Evolutionary conservation across 2,329 filamentous ascomycete genomes (phyloP).

Genomic region (Fusarium secorum): DNA sequence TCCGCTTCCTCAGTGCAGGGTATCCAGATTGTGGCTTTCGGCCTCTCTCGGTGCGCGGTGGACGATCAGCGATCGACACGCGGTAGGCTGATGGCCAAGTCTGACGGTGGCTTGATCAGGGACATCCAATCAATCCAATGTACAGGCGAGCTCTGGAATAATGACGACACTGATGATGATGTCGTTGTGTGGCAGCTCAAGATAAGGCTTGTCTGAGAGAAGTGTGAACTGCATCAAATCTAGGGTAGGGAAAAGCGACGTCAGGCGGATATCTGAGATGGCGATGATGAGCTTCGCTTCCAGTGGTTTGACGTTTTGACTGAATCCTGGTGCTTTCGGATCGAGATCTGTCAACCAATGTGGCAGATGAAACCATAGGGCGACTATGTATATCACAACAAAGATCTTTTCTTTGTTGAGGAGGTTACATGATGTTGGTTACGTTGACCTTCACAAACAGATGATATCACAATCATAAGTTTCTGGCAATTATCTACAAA

Average conservation of each 20-base stretch:
- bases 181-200: conserved; percentile 3
- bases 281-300: conserved; percentile 12
- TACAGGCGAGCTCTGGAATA: conserved; percentile 6
- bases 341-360: conserved; percentile 1
- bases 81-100: conserved; percentile 21
- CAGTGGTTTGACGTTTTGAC: neutral
- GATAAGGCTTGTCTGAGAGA: conserved; percentile 4
- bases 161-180: conserved; percentile 27
- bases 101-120: conserved; percentile 18
- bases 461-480: neutral
- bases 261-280: neutral
- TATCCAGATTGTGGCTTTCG: neutral
- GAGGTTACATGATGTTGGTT: neutral
- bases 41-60: conserved; percentile 20
- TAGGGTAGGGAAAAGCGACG: conserved; percentile 5
- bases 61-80: conserved; percentile 29
- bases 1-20: conserved; percentile 14
- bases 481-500: neutral
- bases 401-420: conserved; percentile 4
- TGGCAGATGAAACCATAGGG: neutral
- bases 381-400: neutral
- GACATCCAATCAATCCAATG: conserved; percentile 13
- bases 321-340: neutral
- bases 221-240: neutral
- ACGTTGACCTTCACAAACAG: neutral